Evolutionary conservation across 75 land plant species (phyloP).

Genomic region (Cupressus sempervirens): DNA sequence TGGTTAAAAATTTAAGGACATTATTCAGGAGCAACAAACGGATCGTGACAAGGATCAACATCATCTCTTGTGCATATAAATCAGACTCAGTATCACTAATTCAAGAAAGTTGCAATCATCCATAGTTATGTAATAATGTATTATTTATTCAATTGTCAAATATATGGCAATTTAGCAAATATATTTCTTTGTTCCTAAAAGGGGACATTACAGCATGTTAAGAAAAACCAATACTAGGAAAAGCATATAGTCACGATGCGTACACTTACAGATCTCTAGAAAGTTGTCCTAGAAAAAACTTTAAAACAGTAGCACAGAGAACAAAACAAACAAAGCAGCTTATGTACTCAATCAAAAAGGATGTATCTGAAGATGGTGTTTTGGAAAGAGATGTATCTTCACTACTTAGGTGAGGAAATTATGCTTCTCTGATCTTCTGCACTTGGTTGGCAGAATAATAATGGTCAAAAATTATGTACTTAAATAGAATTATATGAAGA

Average conservation of each 20-base stretch:
- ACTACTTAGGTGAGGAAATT: not conserved
- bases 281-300: not conserved
- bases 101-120: too few species aligned
- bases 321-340: not conserved
- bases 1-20: too few species aligned
- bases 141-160: too few species aligned
- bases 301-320: not conserved
- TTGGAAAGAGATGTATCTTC: not conserved
- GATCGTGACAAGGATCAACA: too few species aligned
- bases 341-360: not conserved
- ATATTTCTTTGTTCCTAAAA: too few species aligned
- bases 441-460: not conserved
- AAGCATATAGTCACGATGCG: not conserved
- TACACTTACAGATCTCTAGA: not conserved
- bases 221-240: not conserved
- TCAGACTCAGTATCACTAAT: too few species aligned
- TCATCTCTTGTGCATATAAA: too few species aligned
- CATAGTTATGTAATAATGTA: too few species aligned
- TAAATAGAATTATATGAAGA: not conserved
- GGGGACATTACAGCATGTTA: not conserved
- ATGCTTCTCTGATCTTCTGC: not conserved
- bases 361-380: not conserved
- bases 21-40: too few species aligned
- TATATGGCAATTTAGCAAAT: too few species aligned
- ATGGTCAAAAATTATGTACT: not conserved